Percentiles rank a stretch among this genome's conserved stretches.
Evolutionary conservation across 257 asterid genomes (phyloP).

Genomic region (Paulownia fortunei): DNA sequence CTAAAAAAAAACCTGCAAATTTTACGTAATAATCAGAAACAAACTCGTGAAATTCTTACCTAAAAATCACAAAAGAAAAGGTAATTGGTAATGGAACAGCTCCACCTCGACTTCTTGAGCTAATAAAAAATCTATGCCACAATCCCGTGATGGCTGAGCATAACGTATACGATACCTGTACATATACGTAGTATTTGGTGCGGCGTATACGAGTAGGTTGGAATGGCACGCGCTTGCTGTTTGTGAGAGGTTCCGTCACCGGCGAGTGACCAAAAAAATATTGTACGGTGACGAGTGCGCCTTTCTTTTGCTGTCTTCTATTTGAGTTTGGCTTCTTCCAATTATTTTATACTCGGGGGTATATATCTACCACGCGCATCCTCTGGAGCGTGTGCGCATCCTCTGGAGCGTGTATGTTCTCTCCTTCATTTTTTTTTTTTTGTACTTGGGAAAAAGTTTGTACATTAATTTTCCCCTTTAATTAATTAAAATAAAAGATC

Average conservation of each 20-base stretch:
- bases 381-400: conserved; percentile 24
- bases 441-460: no score
- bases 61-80: conserved; percentile 37
- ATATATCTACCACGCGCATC: conserved; percentile 35
- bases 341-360: conserved; percentile 7
- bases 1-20: neutral
- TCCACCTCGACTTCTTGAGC: conserved; percentile 38
- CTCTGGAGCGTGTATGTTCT: neutral
- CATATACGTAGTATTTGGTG: neutral
- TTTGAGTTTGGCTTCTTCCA: conserved; percentile 42
- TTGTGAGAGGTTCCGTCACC: conserved; percentile 48
- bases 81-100: conserved; percentile 45
- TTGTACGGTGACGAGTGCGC: conserved; percentile 44
- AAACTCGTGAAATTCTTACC: conserved; percentile 41
- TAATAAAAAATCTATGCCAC: conserved; percentile 25
- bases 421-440: neutral
- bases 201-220: conserved; percentile 5
- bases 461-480: no score
- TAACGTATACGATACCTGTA: conserved; percentile 7
- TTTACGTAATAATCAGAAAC: neutral
- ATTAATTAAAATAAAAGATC: neutral
- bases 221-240: conserved; percentile 34
- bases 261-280: conserved; percentile 45
- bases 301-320: conserved; percentile 28
- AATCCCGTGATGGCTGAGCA: conserved; percentile 36